Base-by-base conservation (phyloP, 192 early-diverging fungal genomes). In the Martensiomyces pterosporus region DNA sequence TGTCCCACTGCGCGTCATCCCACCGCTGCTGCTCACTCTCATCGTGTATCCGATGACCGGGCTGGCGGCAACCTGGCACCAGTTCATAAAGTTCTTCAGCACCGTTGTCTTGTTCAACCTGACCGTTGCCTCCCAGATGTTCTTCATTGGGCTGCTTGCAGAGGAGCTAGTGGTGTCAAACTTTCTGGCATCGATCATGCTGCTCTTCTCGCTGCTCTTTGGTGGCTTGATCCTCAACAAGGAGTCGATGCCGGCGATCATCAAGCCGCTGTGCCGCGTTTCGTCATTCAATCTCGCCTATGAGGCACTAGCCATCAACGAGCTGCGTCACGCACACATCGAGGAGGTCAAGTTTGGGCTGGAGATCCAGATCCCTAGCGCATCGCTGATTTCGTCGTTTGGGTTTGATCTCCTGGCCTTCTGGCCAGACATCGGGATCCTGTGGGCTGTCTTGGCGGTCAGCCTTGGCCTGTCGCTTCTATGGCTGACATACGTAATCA, bases 231-330 rank as follows among this genome's bases (percentile, higher is more conserved):
- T 96, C 17, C 67, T 96, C 37, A 96, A 96, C 73, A 88, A 89
- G 68, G 87, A 87, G 37, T 83, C 88, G 0, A 86, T 90, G 25
- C 81, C 87, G 3, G 69, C 78, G 0, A 78, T 80, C 47, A 53
- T 88, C 7, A 79, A 89, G 50, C 52, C 80, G 9, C 48, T 90
- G 3, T 56, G 57, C 23, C 61, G 57, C 3, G 26, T 64, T 2
- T 91, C 89, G 14, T 90, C 92, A 50, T 97, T 93, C 60, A 93
- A 97, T 43, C 81, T 85, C 61, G 93, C 87, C 6, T 82, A 93
- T 40, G 93, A 97, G 49, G 89, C 93, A 0, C 49, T 97, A 23
- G 67, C 92, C 19, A 91, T 92, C 24, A 97, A 94, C 59, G 93
- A 97, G 64, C 77, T 97, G 13, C 78, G 85, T 1, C 81, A 88